Percentiles rank a stretch among this genome's conserved stretches.
Evolutionary conservation across 2,329 filamentous ascomycete genomes (phyloP).

Genomic region (Myriosclerotinia scirpicola): DNA sequence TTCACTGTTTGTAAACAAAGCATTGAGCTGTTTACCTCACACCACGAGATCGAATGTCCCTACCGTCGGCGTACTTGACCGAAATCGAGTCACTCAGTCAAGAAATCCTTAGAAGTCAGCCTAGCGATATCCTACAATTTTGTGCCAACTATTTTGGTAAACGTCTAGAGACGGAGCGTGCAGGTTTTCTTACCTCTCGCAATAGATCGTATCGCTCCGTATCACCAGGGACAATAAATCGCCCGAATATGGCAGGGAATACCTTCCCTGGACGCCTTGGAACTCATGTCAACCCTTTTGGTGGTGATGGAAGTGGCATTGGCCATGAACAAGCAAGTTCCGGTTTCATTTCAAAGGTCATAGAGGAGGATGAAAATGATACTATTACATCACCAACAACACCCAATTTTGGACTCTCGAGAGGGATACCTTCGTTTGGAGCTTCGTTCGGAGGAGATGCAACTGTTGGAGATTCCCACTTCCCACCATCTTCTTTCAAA

Average conservation of each 20-base stretch:
- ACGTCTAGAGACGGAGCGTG: constrained; percentile 64
- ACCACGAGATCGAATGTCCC: constrained; percentile 44
- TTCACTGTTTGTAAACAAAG: constrained; percentile 22
- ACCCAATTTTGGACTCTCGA: constrained; percentile 52
- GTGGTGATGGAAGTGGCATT: constrained; percentile 46
- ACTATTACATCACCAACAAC: constrained; percentile 72
- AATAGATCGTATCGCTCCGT: constrained; percentile 38
- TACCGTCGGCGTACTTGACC: constrained; percentile 57
- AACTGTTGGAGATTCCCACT: constrained; percentile 40
- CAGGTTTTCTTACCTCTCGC: constrained; percentile 51
- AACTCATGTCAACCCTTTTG: constrained; percentile 72
- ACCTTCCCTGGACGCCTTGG: constrained; percentile 74
- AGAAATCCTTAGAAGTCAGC: constrained; percentile 58
- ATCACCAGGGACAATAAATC: constrained; percentile 39
- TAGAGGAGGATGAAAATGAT: constrained; percentile 68
- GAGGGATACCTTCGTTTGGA: constrained; percentile 42
- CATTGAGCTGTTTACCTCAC: constrained; percentile 10
- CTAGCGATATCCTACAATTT: constrained; percentile 67
- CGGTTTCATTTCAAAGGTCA: constrained; percentile 55
- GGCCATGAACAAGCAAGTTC: constrained; percentile 44
- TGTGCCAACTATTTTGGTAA: constrained; percentile 67
- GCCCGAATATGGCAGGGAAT: constrained; percentile 64
- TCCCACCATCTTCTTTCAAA: constrained; percentile 48
- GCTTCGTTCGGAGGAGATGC: constrained; percentile 49
- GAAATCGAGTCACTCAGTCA: constrained; percentile 63